A percentile compares a stretch with the other conserved stretches of the same genome.
Conservation (phyloP, 2,329 filamentous ascomycete genomes). For the Cryphonectria japonica region DNA sequence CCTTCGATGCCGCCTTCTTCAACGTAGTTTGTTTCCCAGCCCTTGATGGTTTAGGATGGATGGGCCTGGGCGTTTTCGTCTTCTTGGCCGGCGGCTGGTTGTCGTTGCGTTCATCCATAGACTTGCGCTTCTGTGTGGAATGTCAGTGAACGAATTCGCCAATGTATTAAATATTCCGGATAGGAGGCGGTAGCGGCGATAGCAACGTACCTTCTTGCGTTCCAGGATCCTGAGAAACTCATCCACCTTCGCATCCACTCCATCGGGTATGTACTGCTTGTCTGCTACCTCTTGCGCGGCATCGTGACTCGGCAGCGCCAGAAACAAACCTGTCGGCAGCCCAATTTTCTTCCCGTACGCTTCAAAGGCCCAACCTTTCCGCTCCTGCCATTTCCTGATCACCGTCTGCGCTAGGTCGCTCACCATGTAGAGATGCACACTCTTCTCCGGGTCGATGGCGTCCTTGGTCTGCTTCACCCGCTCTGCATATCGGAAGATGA, state of each 20-base stretch:
- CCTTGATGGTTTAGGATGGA: conserved; percentile 40
- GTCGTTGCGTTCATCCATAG: conserved; percentile 53
- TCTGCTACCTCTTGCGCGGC: conserved; percentile 84
- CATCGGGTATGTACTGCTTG: conserved; percentile 81
- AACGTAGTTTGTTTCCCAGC: conserved; percentile 37
- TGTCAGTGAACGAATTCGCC: not conserved
- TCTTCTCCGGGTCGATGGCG: conserved; percentile 68
- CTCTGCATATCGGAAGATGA: conserved; percentile 92
- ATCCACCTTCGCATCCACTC: conserved; percentile 76
- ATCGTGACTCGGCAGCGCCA: conserved; percentile 73
- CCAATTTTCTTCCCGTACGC: conserved; percentile 81
- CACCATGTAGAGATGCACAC: conserved; percentile 80
- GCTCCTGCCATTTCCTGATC: conserved; percentile 84
- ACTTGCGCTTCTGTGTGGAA: conserved; percentile 58
- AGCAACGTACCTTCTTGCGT: conserved; percentile 65
- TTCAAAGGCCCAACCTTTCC: conserved; percentile 83
- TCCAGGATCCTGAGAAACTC: conserved; percentile 67
- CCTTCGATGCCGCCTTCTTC: conserved; percentile 35
- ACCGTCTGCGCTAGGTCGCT: conserved; percentile 85
- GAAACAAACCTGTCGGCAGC: conserved; percentile 79
- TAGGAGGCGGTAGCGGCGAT: not conserved
- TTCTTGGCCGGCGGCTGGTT: conserved; percentile 49
- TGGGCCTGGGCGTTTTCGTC: conserved; percentile 36
- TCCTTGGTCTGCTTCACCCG: conserved; percentile 90
- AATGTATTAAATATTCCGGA: no score